Evolutionary conservation across 2,329 filamentous ascomycete species (phyloP), one percentile per base, ranked within the genome.

Genomic region (Amesomyces nigricolor): DNA sequence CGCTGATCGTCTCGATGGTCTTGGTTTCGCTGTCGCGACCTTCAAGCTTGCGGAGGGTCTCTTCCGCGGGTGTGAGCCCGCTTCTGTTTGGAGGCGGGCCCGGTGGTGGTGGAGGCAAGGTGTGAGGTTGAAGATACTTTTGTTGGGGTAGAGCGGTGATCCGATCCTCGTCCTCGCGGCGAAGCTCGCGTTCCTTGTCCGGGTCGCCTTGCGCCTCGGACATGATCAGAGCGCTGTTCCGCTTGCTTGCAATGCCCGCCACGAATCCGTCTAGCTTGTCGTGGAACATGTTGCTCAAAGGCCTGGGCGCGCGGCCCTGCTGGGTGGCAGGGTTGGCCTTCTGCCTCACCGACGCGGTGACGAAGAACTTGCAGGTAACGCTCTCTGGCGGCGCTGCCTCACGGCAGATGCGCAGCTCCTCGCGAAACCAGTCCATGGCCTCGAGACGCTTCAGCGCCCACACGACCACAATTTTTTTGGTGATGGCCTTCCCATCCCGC

Each of bases 381-480:
- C 88, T 87, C 67, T 94, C 89, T 0, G 89, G 88, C 1, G 92
- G 92, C 9, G 92, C 91, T 48, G 85, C 87, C 70, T 96, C 89
- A 64, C 90, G 83, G 72, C 92, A 96, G 65, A 96, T 95, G 47
- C 91, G 83, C 56, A 96, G 78, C 70, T 96, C 92, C 72, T 96
- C 91, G 62, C 89, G 88, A 78, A 96, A 97, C 92, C 92, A 97
- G 68, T 96, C 90, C 85, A 97, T 90, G 1, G 90, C 89, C 70
- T 96, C 92, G 13, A 94, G 84, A 54, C 88, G 83, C 72, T 94
- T 95, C 62, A 96, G 76, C 5, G 91, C 85, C 92, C 92, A 97
- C n/a, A 97, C 82, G 1, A 97, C 89, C 14, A 94, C 87, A 5
- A 97, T 87, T 61, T 87, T 89, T 68, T 88, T 89, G 2, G 91